phyloP scores from a whole-genome alignment of 148 eudicot genomes.

The Chenopodium formosanum region DNA sequence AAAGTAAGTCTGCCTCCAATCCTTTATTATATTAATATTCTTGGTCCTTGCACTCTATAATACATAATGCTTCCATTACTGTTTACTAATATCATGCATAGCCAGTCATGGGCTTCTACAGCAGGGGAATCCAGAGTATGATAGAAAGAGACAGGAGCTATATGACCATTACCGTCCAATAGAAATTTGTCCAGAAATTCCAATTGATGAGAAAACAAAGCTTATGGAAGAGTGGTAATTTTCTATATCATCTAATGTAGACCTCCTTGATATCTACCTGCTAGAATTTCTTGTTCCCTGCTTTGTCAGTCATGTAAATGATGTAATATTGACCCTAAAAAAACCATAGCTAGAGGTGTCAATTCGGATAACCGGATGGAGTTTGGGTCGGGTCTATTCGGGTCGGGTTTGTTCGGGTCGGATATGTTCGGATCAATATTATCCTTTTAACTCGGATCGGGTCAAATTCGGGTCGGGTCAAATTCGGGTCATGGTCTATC shows the following conservation, averaged over 20 bases:
- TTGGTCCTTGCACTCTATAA: slow-evolving; percentile 4
- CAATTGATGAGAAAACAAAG: slow-evolving; percentile 73
- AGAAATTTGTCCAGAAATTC: slow-evolving; percentile 83
- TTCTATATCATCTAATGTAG: not conserved
- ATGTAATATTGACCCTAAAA: not conserved
- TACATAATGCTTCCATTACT: slow-evolving; percentile 14
- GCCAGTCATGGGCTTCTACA: slow-evolving; percentile 88
- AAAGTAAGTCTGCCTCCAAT: slow-evolving; percentile 48
- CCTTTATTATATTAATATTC: not conserved
- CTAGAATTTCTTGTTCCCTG: not conserved
- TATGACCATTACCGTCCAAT: slow-evolving; percentile 79
- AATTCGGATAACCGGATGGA: too few species aligned
- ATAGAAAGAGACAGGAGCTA: slow-evolving; percentile 70
- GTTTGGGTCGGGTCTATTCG: too few species aligned
- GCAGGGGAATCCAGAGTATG: slow-evolving; percentile 76
- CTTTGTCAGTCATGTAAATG: not conserved
- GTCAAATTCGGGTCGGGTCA: too few species aligned
- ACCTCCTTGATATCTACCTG: not conserved
- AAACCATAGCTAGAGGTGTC: not conserved
- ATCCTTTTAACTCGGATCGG: too few species aligned
- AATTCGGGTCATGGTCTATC: too few species aligned
- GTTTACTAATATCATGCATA: slow-evolving; percentile 38
- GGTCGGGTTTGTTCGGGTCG: too few species aligned
- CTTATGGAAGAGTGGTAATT: slow-evolving; percentile 96
- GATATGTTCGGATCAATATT: too few species aligned